A percentile compares a stretch with the other conserved stretches of the same genome.
These are phyloP conservation scores for Ustilaginoidea virens DNA, from an alignment of 2,329 filamentous ascomycete species.

Conservation along the genomic window DNA sequence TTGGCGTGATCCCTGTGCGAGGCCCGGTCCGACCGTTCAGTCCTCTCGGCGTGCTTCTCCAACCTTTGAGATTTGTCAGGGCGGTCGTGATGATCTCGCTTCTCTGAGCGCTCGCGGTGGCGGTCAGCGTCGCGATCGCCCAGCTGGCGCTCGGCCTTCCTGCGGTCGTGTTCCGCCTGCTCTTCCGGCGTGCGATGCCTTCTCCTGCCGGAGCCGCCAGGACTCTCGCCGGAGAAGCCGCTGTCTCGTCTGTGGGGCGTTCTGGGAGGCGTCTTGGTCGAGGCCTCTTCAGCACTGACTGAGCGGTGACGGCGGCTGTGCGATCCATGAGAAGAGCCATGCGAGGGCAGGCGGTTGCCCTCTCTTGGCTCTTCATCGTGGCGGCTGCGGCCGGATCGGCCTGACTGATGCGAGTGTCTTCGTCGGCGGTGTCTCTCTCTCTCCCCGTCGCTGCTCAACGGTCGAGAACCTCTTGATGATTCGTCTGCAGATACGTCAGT, in stretches of 20 bases:
- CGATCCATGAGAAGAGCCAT: constrained; percentile 10
- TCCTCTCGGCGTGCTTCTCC: constrained; percentile 2
- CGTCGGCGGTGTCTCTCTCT: constrained; percentile 25
- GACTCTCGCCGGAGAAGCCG: constrained; percentile 27
- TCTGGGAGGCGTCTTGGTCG: constrained; percentile 18
- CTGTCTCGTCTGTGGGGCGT: constrained; percentile 30
- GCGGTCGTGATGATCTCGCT: constrained; percentile 10
- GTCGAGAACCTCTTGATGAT: constrained; percentile 22
- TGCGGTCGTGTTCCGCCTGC: constrained; percentile 32
- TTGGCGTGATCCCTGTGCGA: constrained; percentile 10
- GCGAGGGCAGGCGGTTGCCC: constrained; percentile 13
- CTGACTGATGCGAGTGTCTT: constrained; percentile 23
- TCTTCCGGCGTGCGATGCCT: constrained; percentile 29
- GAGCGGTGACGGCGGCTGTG: constrained; percentile 20
- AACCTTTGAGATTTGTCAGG: constrained; percentile 7
- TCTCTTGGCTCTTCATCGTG: constrained; percentile 17
- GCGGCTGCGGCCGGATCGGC: constrained; percentile 14
- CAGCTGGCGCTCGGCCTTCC: constrained; percentile 29
- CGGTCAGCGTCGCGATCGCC: constrained; percentile 14
- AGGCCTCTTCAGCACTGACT: constrained; percentile 21
- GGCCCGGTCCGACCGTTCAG: constrained; percentile 5
- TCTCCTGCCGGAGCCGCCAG: constrained; percentile 16
- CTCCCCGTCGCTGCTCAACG: constrained; percentile 21
- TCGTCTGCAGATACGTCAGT: constrained; percentile 43
- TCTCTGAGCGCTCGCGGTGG: background rate